Evolutionary conservation across 768 basidiomycete species (phyloP), one percentile per base, ranked within the genome.

Genomic region (Boletales sp.): DNA sequence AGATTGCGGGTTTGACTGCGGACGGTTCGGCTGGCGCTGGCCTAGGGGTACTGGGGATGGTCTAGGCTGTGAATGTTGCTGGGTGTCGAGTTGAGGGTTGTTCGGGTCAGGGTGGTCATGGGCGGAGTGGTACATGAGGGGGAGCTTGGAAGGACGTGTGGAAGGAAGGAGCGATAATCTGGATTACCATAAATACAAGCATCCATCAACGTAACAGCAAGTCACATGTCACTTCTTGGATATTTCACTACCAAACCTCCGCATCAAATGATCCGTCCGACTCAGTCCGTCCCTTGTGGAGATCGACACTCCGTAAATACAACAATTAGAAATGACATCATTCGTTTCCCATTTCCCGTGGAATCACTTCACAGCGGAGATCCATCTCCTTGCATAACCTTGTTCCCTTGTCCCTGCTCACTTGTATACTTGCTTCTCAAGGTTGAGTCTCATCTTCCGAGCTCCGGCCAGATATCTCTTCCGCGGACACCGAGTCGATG

Each of bases 111-210:
- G 38, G 8, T 11, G 49, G 17, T 62, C 56, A n/a, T 42, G 53
- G 37, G 36, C 13, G 38, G 59, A 11, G 56, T 57, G 57, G 37
- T 68, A 60, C 67, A 64, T 66, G 37, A 15, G 34, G 11, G 14
- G 25, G 1, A 3, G 35, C 39, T 46, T 54, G 38, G 47, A 43
- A 46, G 55, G 46, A 21, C 58, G 33, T 55, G 66, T 54, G 66
- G 59, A 56, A 50, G 41, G 30, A 28, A 48, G 46, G 41, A 30
- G 54, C 48, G 65, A 67, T 67, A 67, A 67, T 67, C 65, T 62
- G 60, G 57, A 67, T 69, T 62, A 43, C 67, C 65, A 67, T 67
- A 67, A 65, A 65, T 66, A 66, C 53, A 6, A 4, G 7, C 15
- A 34, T 34, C 13, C 34, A 34, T 34, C 34, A 34, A 34, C 21